A percentile compares a stretch with the other conserved stretches of the same genome.
These are phyloP conservation scores for Periglandula ipomoeae DNA, from an alignment of 2,329 filamentous ascomycete species.

Conservation along the genomic window DNA sequence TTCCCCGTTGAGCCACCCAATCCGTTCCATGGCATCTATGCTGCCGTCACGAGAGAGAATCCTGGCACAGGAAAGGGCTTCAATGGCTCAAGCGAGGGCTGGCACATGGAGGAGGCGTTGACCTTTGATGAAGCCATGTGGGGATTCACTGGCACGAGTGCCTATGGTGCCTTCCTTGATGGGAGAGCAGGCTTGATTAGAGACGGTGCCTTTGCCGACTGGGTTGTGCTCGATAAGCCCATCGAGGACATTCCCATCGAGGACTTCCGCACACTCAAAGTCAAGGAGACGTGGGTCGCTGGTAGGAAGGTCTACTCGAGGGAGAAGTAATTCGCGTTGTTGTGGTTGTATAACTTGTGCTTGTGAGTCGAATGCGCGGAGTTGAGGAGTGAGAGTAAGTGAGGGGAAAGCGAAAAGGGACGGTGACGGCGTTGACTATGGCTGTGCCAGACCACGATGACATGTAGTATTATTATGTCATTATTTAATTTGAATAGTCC, in stretches of 20 bases:
- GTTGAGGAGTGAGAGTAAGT: too few relatives aligned
- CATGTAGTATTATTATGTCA: too few relatives aligned
- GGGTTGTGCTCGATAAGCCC: constrained; percentile 57
- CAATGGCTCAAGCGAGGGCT: constrained; percentile 40
- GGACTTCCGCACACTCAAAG: constrained; percentile 41
- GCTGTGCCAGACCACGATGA: too few relatives aligned
- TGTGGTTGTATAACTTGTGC: neutral
- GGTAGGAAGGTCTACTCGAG: constrained; percentile 39
- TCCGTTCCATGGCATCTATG: constrained; percentile 60
- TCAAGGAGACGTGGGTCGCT: constrained; percentile 61
- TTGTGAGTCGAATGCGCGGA: too few relatives aligned
- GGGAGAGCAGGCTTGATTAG: constrained; percentile 49
- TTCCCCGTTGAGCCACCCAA: constrained; percentile 63
- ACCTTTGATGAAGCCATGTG: constrained; percentile 48
- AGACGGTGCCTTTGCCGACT: constrained; percentile 56
- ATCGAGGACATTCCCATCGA: constrained; percentile 42
- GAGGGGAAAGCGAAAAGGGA: too few relatives aligned
- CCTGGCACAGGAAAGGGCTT: constrained; percentile 45
- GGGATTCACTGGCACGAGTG: constrained; percentile 53
- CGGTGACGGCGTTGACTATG: too few relatives aligned
- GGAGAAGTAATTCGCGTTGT: neutral
- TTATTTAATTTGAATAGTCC: too few relatives aligned
- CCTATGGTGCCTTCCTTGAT: constrained; percentile 50
- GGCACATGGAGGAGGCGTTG: constrained; percentile 51
- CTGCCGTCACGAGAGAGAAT: constrained; percentile 52